These are phyloP conservation scores for Sphenostylis stenocarpa DNA, from an alignment of 306 rosid genomes.

Conservation along the genomic window DNA sequence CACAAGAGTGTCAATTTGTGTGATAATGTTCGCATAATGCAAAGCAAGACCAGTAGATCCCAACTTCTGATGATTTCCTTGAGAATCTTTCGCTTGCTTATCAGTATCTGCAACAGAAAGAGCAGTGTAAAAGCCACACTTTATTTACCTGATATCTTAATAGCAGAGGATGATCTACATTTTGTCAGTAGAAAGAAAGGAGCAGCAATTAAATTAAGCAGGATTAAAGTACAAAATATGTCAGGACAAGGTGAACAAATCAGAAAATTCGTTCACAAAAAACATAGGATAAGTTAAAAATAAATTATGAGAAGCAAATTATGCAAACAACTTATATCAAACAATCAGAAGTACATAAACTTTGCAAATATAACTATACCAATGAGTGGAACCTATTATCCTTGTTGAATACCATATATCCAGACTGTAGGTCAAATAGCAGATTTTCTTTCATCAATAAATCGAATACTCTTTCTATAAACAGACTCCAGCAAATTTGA, in stretches of 20 bases:
- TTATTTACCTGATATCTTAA: not conserved
- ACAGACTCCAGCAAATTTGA: not conserved
- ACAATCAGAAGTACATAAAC: not conserved
- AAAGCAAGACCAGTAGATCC: constrained; percentile 97
- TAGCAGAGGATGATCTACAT: not conserved
- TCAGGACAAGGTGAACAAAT: constrained; percentile 12
- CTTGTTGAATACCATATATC: constrained; percentile 18
- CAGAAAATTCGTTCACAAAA: constrained; percentile 24
- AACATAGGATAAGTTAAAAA: not conserved
- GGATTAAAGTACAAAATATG: constrained; percentile 20
- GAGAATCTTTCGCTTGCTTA: constrained; percentile 56
- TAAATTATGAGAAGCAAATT: not conserved
- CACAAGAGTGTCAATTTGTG: constrained; percentile 92
- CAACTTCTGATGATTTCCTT: constrained; percentile 59
- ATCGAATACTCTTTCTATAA: not conserved
- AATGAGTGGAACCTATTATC: not conserved
- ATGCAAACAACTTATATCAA: constrained; percentile 6
- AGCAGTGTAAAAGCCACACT: too few species aligned
- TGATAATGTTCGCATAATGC: constrained; percentile 91
- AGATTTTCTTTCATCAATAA: constrained; percentile 12
- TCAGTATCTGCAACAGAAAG: constrained; percentile 78
- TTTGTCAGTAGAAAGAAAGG: constrained; percentile 19
- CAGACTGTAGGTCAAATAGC: constrained; percentile 1
- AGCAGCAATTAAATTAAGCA: not conserved
- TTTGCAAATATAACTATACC: not conserved